Evolutionary conservation across 176 grass and related monocot species (phyloP).

Genomic region (Eleusine coracana): DNA sequence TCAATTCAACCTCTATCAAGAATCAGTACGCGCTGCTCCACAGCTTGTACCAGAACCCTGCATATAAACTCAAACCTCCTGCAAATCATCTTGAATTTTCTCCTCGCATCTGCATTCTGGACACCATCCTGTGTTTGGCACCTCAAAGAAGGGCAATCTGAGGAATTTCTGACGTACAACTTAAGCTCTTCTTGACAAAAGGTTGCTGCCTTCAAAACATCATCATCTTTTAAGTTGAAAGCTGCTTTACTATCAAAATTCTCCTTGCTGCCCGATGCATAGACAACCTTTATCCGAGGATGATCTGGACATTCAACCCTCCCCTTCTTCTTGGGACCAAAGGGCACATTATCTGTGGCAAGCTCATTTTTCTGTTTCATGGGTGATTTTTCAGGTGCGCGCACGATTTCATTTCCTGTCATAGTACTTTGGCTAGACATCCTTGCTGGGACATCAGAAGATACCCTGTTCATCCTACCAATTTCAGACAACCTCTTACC

Average conservation of each 20-base stretch:
- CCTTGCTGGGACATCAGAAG: background rate
- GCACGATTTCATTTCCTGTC: background rate
- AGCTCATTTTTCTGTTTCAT: background rate
- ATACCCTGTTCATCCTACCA: conserved; percentile 5
- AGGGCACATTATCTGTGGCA: conserved; percentile 5
- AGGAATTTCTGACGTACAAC: conserved; percentile 30
- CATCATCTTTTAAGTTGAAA: conserved; percentile 34
- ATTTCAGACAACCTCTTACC: conserved; percentile 7
- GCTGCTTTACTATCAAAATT: conserved; percentile 35
- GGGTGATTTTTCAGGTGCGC: conserved; percentile 23
- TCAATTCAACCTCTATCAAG: conserved; percentile 41
- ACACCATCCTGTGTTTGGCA: conserved; percentile 16
- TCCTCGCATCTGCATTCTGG: conserved; percentile 37
- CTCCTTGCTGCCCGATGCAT: conserved; percentile 8
- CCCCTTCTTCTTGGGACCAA: conserved; percentile 29
- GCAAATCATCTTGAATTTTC: conserved; percentile 50
- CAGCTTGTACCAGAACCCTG: conserved; percentile 49
- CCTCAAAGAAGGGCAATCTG: conserved; percentile 21
- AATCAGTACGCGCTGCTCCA: conserved; percentile 34
- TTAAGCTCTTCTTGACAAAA: conserved; percentile 40
- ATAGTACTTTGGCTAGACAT: background rate
- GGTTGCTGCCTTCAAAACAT: conserved; percentile 32
- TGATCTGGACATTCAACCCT: conserved; percentile 27
- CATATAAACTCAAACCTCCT: conserved; percentile 55
- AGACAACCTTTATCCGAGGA: background rate